These are phyloP conservation scores for Pseudogymnoascus sp. DNA, from an alignment of 2,329 filamentous ascomycete genomes.

Conservation along the genomic window DNA sequence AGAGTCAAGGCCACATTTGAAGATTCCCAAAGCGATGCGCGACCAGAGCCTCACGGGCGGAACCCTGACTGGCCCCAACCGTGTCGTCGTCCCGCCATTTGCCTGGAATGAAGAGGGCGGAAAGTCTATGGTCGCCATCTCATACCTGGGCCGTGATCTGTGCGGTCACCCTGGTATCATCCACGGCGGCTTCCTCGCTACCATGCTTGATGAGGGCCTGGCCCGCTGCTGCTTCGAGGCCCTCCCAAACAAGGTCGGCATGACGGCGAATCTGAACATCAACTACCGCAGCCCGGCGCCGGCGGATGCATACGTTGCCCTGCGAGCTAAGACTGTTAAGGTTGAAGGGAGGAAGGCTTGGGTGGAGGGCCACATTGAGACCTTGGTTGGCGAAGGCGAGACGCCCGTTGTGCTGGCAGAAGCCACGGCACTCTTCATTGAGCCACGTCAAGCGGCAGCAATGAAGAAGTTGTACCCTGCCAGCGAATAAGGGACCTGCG, in stretches of 20 bases:
- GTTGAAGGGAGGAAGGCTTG: slow-evolving; percentile 91
- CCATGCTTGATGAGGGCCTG: slow-evolving; percentile 82
- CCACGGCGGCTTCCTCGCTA: slow-evolving; percentile 87
- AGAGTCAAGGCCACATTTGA: slow-evolving; percentile 79
- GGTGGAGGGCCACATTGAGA: slow-evolving; percentile 82
- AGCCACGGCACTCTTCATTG: slow-evolving; percentile 79
- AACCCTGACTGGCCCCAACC: slow-evolving; percentile 65
- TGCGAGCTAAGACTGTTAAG: slow-evolving; percentile 72
- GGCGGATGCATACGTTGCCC: slow-evolving; percentile 67
- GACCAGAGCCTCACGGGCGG: slow-evolving; percentile 74
- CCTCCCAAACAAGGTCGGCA: slow-evolving; percentile 73
- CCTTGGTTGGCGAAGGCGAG: slow-evolving; percentile 57
- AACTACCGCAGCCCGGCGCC: slow-evolving; percentile 77
- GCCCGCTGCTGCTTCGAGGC: slow-evolving; percentile 83
- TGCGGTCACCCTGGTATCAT: slow-evolving; percentile 88
- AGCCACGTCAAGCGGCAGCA: slow-evolving; percentile 70
- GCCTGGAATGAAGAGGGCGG: slow-evolving; percentile 66
- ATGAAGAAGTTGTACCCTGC: not conserved
- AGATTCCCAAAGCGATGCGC: slow-evolving; percentile 65
- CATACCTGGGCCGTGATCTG: slow-evolving; percentile 69
- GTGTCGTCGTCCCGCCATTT: slow-evolving; percentile 73
- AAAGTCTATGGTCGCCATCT: slow-evolving; percentile 61
- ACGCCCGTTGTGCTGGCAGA: slow-evolving; percentile 65
- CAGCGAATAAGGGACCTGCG: slow-evolving; percentile 36
- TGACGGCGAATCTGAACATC: slow-evolving; percentile 78